Evolutionary conservation across 1,284 basidiomycete species (phyloP), one percentile per base, ranked within the genome.

Genomic region (Laetiporus sulphureus): DNA sequence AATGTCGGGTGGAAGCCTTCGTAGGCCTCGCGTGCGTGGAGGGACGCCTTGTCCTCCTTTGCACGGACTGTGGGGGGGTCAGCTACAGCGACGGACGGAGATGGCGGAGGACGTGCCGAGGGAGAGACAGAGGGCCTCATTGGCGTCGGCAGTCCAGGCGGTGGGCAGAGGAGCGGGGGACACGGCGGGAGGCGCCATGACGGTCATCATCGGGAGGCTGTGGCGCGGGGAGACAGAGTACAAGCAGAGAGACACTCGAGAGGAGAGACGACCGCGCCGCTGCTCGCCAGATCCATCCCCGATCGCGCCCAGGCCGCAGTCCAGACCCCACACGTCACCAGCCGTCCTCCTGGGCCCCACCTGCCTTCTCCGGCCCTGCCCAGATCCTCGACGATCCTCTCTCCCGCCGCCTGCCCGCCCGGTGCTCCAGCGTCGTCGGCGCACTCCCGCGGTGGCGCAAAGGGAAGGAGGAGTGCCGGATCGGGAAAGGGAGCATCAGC

Each of bases 1-100:
- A 94, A 94, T 5, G 71, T 69, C 1, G 91, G 91, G 52, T 85
- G 75, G 60, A 93, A 94, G 15, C 70, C 67, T 51, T 79, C 71
- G 45, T 75, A 79, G 4, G 66, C 63, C 55, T 81, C 75, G 27
- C 76, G 71, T n/a, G 78, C 69, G 48, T 62, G 66, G n/a, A 88
- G 69, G 3, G 59, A 62, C 39, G 77, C 71, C 49, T 74, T 73
- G 64, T 89, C 87, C 47, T 77, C 71, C 41, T 62, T 53, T 16
- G 81, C 71, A 46, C 83, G 79, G 18, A 84, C 83, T 83, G 53
- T 36, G 21, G 41, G 38, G 47, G 40, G 40, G 32, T 46, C 31
- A 37, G n/a, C n/a, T n/a, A n/a, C n/a, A n/a, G 37, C 21, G 41
- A 29, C 30, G 81, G 33, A 92, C 25, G 25, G 65, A 36, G 81